Percentiles rank a stretch among this genome's conserved stretches.
Conservation (phyloP, 73 alveolate species). For the Tetrahymena malaccensis region DNA sequence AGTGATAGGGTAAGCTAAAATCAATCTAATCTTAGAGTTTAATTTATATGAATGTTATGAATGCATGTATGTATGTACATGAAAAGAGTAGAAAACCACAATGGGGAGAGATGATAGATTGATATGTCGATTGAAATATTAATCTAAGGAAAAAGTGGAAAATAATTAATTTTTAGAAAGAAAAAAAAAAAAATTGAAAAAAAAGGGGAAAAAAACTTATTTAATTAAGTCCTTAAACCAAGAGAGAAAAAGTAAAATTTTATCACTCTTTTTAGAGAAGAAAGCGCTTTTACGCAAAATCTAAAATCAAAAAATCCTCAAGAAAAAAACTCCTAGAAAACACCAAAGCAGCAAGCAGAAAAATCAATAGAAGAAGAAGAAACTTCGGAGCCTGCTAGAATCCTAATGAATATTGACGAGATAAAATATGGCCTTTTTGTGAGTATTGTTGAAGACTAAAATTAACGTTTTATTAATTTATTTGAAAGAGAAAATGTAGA, state of each 20-base stretch:
- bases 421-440: background rate
- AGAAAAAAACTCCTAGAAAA: background rate
- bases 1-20: background rate
- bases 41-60: background rate
- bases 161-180: background rate
- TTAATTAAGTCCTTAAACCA: background rate
- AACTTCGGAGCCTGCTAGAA: background rate
- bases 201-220: background rate
- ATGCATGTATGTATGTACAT: background rate
- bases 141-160: background rate
- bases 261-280: background rate
- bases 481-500: background rate
- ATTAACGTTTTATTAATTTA: background rate
- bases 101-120: background rate
- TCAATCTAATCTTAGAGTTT: background rate
- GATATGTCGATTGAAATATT: background rate
- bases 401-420: background rate
- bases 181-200: background rate
- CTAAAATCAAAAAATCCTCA: background rate
- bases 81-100: background rate
- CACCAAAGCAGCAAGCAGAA: background rate
- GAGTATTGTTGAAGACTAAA: background rate
- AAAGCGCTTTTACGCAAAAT: background rate
- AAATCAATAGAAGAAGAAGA: background rate
- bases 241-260: background rate